Conservation (phyloP, 2,329 filamentous ascomycete species). For the Taxawa tesnikishii region DNA sequence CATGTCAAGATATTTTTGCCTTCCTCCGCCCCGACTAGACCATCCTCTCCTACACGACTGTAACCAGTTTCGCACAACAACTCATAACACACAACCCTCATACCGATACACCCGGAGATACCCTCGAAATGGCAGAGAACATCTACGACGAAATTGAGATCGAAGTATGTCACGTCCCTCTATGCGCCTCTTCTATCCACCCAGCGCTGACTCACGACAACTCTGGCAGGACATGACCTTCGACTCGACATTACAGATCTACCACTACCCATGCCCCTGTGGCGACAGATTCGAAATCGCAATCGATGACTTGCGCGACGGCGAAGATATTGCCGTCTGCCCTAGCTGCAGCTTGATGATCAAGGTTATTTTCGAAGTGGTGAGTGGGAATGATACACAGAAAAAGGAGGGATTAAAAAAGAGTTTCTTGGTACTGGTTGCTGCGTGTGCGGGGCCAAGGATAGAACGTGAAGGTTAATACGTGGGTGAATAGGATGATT, state of each 20-base stretch:
- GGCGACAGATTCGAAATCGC: conserved; percentile 92
- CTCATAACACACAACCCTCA: no score
- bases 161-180: conserved; percentile 37
- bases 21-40: no score
- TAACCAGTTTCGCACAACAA: no score
- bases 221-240: conserved; percentile 66
- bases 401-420: no score
- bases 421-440: no score
- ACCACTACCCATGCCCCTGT: conserved; percentile 93
- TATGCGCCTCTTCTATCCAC: neutral
- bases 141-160: conserved; percentile 98
- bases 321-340: conserved; percentile 90
- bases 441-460: no score
- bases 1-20: no score
- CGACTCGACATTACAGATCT: conserved; percentile 70
- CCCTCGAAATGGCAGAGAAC: conserved; percentile 13
- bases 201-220: neutral
- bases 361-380: conserved; percentile 76
- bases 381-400: no score
- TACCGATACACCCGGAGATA: no score
- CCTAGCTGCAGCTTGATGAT: conserved; percentile 98
- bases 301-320: conserved; percentile 72
- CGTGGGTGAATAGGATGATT: no score
- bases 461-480: no score
- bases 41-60: no score